Evolutionary conservation across 306 rosid genomes (phyloP).

Genomic region (Cucumis cinereus): DNA sequence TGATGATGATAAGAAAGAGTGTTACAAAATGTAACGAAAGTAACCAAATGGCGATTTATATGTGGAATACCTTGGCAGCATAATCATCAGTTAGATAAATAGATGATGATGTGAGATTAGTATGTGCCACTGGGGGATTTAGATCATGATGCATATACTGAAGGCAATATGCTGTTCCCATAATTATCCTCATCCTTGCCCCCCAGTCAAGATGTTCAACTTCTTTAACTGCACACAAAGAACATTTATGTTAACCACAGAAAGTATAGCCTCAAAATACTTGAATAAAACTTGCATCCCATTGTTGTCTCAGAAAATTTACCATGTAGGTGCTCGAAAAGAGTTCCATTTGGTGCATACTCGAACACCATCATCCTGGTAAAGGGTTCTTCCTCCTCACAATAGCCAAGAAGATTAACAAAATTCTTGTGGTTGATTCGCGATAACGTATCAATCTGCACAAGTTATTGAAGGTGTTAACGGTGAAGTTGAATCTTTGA

Average conservation of each 20-base stretch:
- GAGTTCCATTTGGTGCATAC: slow-evolving; percentile 81
- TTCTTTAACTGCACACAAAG: slow-evolving; percentile 42
- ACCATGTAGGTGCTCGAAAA: slow-evolving; percentile 84
- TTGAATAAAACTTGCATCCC: background rate
- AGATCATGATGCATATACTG: slow-evolving; percentile 88
- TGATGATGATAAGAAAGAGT: background rate
- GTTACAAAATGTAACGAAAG: background rate
- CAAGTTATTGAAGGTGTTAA: background rate
- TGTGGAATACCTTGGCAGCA: slow-evolving; percentile 62
- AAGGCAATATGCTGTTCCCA: slow-evolving; percentile 86
- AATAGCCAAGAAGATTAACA: slow-evolving; percentile 76
- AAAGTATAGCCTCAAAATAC: background rate
- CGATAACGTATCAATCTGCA: slow-evolving; percentile 67
- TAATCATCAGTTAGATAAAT: slow-evolving; percentile 73
- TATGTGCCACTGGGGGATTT: slow-evolving; percentile 60
- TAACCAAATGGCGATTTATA: background rate
- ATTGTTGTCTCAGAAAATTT: background rate
- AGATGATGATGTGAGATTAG: slow-evolving; percentile 28
- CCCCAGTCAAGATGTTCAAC: slow-evolving; percentile 73
- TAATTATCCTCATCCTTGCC: slow-evolving; percentile 62
- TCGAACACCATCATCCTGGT: slow-evolving; percentile 86
- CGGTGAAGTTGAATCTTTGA: background rate
- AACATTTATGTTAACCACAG: background rate
- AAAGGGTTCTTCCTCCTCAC: slow-evolving; percentile 87
- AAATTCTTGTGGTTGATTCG: slow-evolving; percentile 88